phyloP scores from a whole-genome alignment of 2,329 filamentous ascomycete species.

The Fusarium virguliforme region DNA sequence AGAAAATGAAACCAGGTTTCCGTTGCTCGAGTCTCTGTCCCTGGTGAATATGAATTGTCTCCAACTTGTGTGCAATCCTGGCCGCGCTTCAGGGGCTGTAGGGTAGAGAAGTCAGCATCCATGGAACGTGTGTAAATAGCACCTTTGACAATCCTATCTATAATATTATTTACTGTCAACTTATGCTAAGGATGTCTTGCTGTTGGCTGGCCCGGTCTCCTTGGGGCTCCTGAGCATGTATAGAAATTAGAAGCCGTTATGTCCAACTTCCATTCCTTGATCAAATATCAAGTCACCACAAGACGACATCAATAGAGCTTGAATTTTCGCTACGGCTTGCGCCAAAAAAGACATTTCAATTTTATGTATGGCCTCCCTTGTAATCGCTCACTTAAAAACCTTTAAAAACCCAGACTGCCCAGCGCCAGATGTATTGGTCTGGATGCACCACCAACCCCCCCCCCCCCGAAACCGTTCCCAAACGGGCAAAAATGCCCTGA shows the following conservation, averaged over 20 bases:
- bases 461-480: slow-evolving; percentile 6
- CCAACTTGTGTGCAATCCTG: background rate
- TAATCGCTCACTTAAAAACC: background rate
- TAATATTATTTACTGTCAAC: no score
- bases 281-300: background rate
- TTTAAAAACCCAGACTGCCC: slow-evolving; percentile 13
- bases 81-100: background rate
- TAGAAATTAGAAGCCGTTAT: no score
- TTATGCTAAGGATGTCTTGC: no score
- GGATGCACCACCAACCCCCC: slow-evolving; percentile 17
- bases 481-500: background rate
- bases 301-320: background rate
- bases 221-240: no score
- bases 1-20: background rate
- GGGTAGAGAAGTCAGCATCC: background rate
- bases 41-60: background rate
- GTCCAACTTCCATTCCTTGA: background rate
- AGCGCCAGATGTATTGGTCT: slow-evolving; percentile 27
- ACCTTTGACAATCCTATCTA: background rate
- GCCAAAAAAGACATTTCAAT: slow-evolving; percentile 18
- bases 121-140: background rate
- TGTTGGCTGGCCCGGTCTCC: no score
- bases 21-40: background rate
- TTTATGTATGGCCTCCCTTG: slow-evolving; percentile 25
- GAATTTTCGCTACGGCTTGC: slow-evolving; percentile 5